Evolutionary conservation across 345 rosid genomes (phyloP).

Genomic region (Eucalyptus shirleyi): DNA sequence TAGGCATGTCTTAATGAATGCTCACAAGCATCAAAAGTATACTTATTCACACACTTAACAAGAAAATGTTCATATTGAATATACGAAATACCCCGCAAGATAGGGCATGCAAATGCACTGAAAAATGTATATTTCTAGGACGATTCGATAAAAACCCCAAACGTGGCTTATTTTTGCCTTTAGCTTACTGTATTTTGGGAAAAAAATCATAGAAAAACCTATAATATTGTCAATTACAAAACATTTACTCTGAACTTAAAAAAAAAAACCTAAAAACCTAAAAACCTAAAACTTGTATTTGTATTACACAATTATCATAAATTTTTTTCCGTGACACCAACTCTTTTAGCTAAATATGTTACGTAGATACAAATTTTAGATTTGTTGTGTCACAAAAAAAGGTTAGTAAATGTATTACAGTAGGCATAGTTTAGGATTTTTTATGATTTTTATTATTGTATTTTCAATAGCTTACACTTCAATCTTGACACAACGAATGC

Average conservation of each 20-base stretch:
- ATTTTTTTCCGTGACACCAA: rapidly evolving
- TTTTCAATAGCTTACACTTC: not conserved
- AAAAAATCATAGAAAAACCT: too few relatives aligned
- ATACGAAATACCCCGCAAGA: not conserved
- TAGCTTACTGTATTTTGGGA: not conserved
- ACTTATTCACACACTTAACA: not conserved
- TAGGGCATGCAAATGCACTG: not conserved
- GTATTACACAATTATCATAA: too few relatives aligned
- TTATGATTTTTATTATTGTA: rapidly evolving
- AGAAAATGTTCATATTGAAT: not conserved
- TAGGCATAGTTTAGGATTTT: too few relatives aligned
- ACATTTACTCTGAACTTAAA: too few relatives aligned
- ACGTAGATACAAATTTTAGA: too few relatives aligned
- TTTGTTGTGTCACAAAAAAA: too few relatives aligned
- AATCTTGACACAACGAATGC: not conserved
- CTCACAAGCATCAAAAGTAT: not conserved
- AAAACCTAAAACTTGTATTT: too few relatives aligned
- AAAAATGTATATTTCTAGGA: not conserved
- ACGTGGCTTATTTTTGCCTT: not conserved
- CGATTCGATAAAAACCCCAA: not conserved
- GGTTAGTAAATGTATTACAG: too few relatives aligned
- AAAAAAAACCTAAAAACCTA: too few relatives aligned
- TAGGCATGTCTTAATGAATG: not conserved
- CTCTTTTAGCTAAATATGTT: rapidly evolving
- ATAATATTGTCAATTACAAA: too few relatives aligned